Evolutionary conservation across 192 early-diverging fungal genomes (phyloP), one percentile per base, ranked within the genome.

Genomic region (Coemansia sp.): DNA sequence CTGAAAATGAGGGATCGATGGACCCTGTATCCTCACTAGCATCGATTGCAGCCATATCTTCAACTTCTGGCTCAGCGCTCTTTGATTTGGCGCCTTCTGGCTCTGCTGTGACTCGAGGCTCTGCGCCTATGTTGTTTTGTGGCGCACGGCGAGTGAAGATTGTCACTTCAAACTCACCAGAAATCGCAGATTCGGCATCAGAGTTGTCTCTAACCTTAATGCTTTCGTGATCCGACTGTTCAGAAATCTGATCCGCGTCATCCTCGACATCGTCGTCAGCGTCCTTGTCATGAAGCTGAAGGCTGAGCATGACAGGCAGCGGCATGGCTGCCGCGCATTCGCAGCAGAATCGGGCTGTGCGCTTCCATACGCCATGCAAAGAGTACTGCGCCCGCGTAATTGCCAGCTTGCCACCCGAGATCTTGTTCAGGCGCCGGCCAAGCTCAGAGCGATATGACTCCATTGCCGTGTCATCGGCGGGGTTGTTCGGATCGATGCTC

Each of bases 1-100:
- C 75, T 48, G 38, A 53, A 29, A 77, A 77, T 25, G 75, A 77
- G 48, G 70, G 64, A 38, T 75, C 74, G 21, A 71, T 71, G 2
- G 74, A 39, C 12, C 56, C 27, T 25, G 21, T 53, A 12, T 62
- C 61, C 7, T 11, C 55, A 4, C 6, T 43, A 37, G 29, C 21
- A 31, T 31, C 29, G 29, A 31, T 31, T 31, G 29, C 29, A 5
- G 29, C 29, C 29, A 31, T 5, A 7, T 31, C 29, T 6, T 31
- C 29, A 7, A 14, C 5, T 4, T 49, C 47, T 7, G 47, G n/a
- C n/a, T 19, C 47, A 49, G 47, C 17, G n/a, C 17, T 49, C 17
- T n/a, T 19, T 49, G n/a, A 19, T 7, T 49, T 17, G n/a, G 41
- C 41, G 12, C 41, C 16, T n/a, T 43, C 41, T 6, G 41, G 41